A percentile compares a stretch with the other conserved stretches of the same genome.
phyloP scores from a whole-genome alignment of 1,284 basidiomycete species.

The Moesziomyces parantarcticus region DNA sequence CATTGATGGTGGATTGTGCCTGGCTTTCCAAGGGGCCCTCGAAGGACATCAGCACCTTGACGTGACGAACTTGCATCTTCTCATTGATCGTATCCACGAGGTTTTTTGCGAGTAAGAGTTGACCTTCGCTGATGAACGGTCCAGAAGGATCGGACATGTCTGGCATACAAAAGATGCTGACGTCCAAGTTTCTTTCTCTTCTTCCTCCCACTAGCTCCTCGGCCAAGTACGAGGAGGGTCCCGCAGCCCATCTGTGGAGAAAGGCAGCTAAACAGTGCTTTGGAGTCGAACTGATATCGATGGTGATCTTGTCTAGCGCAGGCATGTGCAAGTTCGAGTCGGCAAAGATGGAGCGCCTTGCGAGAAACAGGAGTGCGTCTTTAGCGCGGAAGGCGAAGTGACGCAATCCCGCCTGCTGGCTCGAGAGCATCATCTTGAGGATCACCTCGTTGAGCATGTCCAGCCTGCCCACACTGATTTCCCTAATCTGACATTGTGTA shows the following conservation, averaged over 20 bases:
- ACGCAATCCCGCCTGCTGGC: slow-evolving; percentile 4
- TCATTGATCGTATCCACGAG: too few species aligned
- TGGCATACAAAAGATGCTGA: too few species aligned
- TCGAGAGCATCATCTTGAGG: slow-evolving; percentile 13
- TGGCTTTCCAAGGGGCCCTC: too few species aligned
- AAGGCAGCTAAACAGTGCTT: neutral
- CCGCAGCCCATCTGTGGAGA: neutral
- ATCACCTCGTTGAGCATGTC: slow-evolving; percentile 25
- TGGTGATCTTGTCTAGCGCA: slow-evolving; percentile 9
- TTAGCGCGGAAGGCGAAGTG: slow-evolving; percentile 20
- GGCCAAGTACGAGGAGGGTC: slow-evolving; percentile 5
- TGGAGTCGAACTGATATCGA: slow-evolving; percentile 13
- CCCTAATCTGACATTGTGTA: neutral
- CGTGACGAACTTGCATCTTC: too few species aligned
- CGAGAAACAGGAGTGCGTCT: slow-evolving; percentile 15
- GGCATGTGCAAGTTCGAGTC: slow-evolving; percentile 1
- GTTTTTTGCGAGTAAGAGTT: too few species aligned
- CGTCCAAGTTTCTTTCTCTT: too few species aligned
- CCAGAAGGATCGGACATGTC: too few species aligned
- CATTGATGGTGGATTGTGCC: too few species aligned
- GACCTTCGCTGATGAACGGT: too few species aligned
- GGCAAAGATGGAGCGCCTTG: slow-evolving; percentile 15
- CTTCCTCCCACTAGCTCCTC: neutral
- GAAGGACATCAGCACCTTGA: too few species aligned
- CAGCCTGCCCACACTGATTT: slow-evolving; percentile 14